Base-by-base conservation (phyloP, 2,329 filamentous ascomycete species). In the Diaporthe nobilis region DNA sequence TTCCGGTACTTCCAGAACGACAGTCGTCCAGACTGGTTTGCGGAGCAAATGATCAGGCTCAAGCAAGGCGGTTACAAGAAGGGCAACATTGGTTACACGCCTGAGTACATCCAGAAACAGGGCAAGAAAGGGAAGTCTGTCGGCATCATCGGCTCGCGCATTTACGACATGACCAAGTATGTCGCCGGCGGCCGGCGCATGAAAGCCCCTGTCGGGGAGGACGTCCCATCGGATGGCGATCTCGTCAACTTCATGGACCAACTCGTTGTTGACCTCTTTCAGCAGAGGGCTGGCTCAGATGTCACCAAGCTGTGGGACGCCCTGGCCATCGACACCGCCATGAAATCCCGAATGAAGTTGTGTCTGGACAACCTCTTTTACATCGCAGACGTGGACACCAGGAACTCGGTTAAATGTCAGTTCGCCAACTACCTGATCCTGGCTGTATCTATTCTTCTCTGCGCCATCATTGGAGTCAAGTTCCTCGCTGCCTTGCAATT, bases 401-500 rank as follows among this genome's bases (percentile, higher is more conserved):
- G 97, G 87, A 95, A 94, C 85, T 98, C 96, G 1, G 85, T 91
- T 1, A 91, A 92, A 76, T 99, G 97, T 86, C 88, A 94, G 78
- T 98, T 99, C 82, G 92, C 97, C 37, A 93, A 93, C 76, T 99
- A 98, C 84, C 92, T 99, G 78, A 89, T 98, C 28, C 89, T 99
- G 49, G 94, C 94, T 4, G 92, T 99, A 71, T 96, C 96, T 0
- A 89, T 95, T 78, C 79, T 98, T 75, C 88, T 99, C 60, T 94
- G 93, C 80, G 89, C 90, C 61, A 93, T 99, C 77, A 96, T 99
- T 79, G 91, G 90, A 25, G 97, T 98, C 92, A 99, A 99, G 84
- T 99, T 99, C 87, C 90, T 98, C 79, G 97, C 97, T 44, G 97
- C 97, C 10, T 89, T 99, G 75, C 97, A 99, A 82, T 99, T 99